Conservation (phyloP, 2,329 filamentous ascomycete genomes). For the Hymenoscyphus occultus region DNA sequence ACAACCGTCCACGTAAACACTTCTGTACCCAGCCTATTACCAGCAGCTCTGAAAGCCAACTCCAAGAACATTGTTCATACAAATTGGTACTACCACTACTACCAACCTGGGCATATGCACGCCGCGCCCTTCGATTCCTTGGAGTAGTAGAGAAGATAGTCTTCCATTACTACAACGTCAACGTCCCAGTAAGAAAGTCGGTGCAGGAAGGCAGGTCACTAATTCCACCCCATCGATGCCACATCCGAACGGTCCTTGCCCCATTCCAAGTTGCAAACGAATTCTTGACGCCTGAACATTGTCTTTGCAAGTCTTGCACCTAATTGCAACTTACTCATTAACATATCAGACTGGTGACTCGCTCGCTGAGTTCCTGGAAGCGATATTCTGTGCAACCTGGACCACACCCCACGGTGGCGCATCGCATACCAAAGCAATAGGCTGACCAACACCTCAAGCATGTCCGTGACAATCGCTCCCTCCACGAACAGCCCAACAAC, state of each 20-base stretch:
- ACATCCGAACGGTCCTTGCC: neutral
- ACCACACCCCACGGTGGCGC: neutral
- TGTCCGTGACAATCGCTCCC: constrained; percentile 21
- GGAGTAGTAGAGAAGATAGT: neutral
- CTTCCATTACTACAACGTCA: neutral
- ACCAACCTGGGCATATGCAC: neutral
- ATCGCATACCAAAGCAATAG: neutral
- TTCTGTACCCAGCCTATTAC: neutral
- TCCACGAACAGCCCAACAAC: constrained; percentile 19
- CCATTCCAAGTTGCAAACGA: neutral
- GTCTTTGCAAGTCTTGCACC: neutral
- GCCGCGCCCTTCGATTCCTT: neutral
- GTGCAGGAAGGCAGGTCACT: neutral
- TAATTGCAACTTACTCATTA: neutral
- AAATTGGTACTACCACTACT: neutral
- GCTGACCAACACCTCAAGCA: neutral
- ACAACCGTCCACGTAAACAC: neutral
- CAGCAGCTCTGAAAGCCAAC: neutral
- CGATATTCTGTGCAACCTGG: neutral
- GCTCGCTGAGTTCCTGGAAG: neutral
- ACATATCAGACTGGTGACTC: neutral
- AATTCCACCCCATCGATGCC: neutral
- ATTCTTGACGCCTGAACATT: neutral
- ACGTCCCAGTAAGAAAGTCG: neutral
- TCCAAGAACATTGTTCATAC: neutral